Base-by-base conservation (phyloP, 2,329 filamentous ascomycete genomes). In the Sporothrix dimorphospora region DNA sequence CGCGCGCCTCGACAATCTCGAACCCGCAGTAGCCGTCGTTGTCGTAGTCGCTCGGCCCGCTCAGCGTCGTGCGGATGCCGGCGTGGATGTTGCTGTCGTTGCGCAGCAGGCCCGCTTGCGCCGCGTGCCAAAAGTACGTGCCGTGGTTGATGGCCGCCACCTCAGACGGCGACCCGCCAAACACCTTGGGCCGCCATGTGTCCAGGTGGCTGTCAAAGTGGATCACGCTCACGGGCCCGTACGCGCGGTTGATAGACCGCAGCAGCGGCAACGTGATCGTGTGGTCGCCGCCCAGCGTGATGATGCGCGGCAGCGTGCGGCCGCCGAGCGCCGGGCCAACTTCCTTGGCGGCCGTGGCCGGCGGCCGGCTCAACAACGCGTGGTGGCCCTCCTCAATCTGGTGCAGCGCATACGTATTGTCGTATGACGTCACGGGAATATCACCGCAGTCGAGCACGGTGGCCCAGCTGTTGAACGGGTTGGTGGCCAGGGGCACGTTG, bases 81-180 rank as follows among this genome's bases (percentile, higher is more conserved):
- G 92, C 93, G 79, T 97, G 93, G 81, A 97, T 94, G 82, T 94
- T 95, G 76, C 89, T 91, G 83, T 96, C 92, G 78, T 96, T 97
- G 74, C 86, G 86, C 24, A 97, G 84, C 19, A 96, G 84, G 2
- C 93, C 93, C 79, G 96, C 92, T 81, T 90, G 88, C 0, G 91
- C 83, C 0, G 93, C 93, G 79, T 95, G 92, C 82, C 91, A 96
- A 82, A 97, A 97, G 83, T 96, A 96, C 1, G 93, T 96, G 55
- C 93, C 93, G 82, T 96, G 92, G 82, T 96, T 97, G 82, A 97
- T 90, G 75, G 86, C 86, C 24, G 93, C 93, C 51, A 90, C 88
- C 73, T 94, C 87, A 38, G 89, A 92, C 0, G 93, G 93, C 0
- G 92, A 90, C 40, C 93, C 93, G 70, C 94, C 93, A 77, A 97